phyloP scores from a whole-genome alignment of 352 stramenopile species.

The Globisporangium takayamanum region DNA sequence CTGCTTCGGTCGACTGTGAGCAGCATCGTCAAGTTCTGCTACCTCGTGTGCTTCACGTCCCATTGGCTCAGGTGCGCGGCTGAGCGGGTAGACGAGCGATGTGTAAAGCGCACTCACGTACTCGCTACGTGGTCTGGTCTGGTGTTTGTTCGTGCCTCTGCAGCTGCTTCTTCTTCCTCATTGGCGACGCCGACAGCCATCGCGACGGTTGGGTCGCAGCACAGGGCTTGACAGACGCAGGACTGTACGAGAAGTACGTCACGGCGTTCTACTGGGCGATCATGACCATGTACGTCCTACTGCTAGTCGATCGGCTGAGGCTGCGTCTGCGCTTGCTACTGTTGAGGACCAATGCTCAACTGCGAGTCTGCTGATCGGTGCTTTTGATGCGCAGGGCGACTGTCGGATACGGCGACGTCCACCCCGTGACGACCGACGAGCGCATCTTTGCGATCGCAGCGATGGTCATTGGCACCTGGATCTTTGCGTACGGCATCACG shows the following conservation, averaged over 20 bases:
- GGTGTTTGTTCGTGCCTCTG: too few relatives aligned
- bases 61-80: conserved; percentile 45
- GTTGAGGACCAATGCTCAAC: too few relatives aligned
- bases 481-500: conserved; percentile 78
- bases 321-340: background rate
- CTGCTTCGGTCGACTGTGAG: conserved; percentile 70
- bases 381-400: conserved; percentile 26
- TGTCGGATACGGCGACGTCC: conserved; percentile 51
- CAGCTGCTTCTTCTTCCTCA: conserved; percentile 58
- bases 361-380: background rate
- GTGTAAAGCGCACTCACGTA: background rate
- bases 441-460: conserved; percentile 63
- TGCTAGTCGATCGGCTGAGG: background rate
- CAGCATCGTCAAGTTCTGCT: conserved; percentile 56
- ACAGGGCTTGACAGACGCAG: conserved; percentile 27
- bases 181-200: conserved; percentile 19
- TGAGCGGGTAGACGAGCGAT: background rate
- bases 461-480: conserved; percentile 61
- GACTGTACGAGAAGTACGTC: conserved; percentile 31
- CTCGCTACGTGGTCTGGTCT: background rate
- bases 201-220: conserved; percentile 39
- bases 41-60: conserved; percentile 62
- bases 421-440: conserved; percentile 40
- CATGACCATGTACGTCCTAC: conserved; percentile 52
- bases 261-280: conserved; percentile 63